These are phyloP conservation scores for Arabis hirsuta DNA, from an alignment of 345 rosid genomes.

Conservation along the genomic window DNA sequence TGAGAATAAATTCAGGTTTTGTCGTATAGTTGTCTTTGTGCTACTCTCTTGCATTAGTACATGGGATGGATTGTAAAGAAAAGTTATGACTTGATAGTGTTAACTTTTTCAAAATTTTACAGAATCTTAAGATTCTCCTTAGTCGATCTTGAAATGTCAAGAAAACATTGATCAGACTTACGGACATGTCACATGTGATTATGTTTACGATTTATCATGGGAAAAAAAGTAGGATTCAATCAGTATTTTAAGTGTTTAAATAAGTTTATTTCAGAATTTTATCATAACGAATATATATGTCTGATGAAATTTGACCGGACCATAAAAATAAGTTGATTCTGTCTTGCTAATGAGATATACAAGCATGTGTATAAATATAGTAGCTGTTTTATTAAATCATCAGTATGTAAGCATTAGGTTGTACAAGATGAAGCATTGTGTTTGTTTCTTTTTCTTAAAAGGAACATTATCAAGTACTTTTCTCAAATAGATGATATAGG, in stretches of 20 bases:
- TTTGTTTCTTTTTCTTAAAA: neutral
- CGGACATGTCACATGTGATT: constrained; percentile 1
- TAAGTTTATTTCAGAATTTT: too few relatives aligned
- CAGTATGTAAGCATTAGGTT: neutral
- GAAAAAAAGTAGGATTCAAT: neutral
- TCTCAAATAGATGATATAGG: constrained; percentile 1
- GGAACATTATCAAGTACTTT: neutral
- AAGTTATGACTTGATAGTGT: constrained; percentile 15
- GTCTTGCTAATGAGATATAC: too few relatives aligned
- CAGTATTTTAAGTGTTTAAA: neutral
- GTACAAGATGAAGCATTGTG: neutral
- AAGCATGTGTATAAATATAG: too few relatives aligned
- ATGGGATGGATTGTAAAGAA: constrained; percentile 24
- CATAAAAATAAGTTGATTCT: too few relatives aligned
- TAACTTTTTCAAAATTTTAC: neutral
- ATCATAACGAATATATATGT: too few relatives aligned
- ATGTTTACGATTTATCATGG: neutral
- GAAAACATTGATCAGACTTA: neutral
- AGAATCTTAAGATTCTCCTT: constrained; percentile 9
- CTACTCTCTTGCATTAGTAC: constrained; percentile 27
- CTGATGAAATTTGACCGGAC: too few relatives aligned
- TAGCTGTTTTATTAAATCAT: too few relatives aligned
- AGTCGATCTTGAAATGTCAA: neutral
- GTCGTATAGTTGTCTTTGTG: constrained; percentile 55
- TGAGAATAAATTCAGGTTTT: constrained; percentile 39